phyloP scores from a whole-genome alignment of 2,329 filamentous ascomycete species.

The Fusarium anguioides region DNA sequence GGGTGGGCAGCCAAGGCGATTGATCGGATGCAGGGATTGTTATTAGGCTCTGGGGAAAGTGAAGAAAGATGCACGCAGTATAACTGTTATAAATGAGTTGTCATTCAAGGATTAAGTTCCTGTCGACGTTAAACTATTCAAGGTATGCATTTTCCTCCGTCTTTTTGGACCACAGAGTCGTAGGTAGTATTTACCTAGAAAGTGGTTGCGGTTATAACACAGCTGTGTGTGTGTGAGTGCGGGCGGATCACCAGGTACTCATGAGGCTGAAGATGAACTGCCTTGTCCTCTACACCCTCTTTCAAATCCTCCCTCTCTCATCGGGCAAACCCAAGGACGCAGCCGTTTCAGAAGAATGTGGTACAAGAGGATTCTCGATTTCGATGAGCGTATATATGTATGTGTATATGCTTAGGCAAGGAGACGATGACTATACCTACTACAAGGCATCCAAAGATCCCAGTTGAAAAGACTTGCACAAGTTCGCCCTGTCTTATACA shows the following conservation, averaged over 20 bases:
- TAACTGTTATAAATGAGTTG: slow-evolving; percentile 3
- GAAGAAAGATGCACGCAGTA: background rate
- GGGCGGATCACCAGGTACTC: background rate
- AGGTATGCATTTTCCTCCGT: background rate
- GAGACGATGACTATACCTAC: background rate
- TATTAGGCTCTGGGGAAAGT: background rate
- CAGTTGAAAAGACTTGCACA: slow-evolving; percentile 22
- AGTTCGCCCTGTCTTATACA: slow-evolving; percentile 25
- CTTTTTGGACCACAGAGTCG: background rate
- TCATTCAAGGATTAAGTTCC: background rate
- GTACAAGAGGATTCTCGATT: background rate
- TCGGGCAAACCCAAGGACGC: slow-evolving; percentile 19
- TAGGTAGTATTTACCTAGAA: background rate
- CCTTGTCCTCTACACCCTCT: slow-evolving; percentile 24
- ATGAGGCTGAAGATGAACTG: slow-evolving; percentile 31
- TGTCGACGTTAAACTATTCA: background rate
- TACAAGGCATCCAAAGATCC: background rate
- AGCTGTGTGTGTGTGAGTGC: background rate
- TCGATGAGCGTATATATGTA: too few species aligned
- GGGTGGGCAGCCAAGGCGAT: slow-evolving; percentile 22
- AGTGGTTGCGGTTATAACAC: background rate
- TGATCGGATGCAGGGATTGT: slow-evolving; percentile 15
- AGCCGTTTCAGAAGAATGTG: slow-evolving; percentile 3
- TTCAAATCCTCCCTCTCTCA: background rate
- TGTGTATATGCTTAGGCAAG: background rate